These are phyloP conservation scores for Eucalyptus victrix DNA, from an alignment of 345 rosid genomes.

Conservation along the genomic window DNA sequence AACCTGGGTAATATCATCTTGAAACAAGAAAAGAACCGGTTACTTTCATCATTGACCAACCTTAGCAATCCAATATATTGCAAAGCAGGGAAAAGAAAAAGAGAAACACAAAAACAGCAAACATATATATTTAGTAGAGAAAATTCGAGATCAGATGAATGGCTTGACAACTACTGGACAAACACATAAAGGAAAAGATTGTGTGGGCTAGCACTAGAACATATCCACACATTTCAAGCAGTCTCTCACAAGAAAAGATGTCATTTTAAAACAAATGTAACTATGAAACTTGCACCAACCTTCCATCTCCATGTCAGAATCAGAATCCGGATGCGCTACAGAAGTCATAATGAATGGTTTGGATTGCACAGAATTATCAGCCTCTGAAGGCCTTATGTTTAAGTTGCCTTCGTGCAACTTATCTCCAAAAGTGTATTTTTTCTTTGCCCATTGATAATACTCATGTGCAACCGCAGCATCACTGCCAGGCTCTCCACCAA, in stretches of 20 bases:
- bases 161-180: background rate
- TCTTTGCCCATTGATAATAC: slow-evolving; percentile 26
- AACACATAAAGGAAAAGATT: background rate
- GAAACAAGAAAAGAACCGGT: background rate
- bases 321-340: slow-evolving; percentile 12
- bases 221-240: background rate
- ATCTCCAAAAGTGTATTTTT: slow-evolving; percentile 1
- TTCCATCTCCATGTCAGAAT: slow-evolving; percentile 93
- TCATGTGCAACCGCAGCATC: slow-evolving; percentile 20
- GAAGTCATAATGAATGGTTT: background rate
- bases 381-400: slow-evolving; percentile 1
- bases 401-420: background rate
- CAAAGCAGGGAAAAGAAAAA: background rate
- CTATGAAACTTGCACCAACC: slow-evolving; percentile 25
- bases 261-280: background rate
- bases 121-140: background rate
- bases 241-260: background rate
- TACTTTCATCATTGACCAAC: background rate
- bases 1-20: slow-evolving; percentile 65
- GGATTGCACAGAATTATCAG: background rate
- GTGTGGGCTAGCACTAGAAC: background rate
- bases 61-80: background rate
- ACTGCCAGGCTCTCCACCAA: slow-evolving; percentile 28
- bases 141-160: background rate
- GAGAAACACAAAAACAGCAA: background rate